Percentiles rank a stretch among this genome's conserved stretches.
phyloP scores from a whole-genome alignment of 2,329 filamentous ascomycete species.

The Lasiodiplodia hormozganensis region DNA sequence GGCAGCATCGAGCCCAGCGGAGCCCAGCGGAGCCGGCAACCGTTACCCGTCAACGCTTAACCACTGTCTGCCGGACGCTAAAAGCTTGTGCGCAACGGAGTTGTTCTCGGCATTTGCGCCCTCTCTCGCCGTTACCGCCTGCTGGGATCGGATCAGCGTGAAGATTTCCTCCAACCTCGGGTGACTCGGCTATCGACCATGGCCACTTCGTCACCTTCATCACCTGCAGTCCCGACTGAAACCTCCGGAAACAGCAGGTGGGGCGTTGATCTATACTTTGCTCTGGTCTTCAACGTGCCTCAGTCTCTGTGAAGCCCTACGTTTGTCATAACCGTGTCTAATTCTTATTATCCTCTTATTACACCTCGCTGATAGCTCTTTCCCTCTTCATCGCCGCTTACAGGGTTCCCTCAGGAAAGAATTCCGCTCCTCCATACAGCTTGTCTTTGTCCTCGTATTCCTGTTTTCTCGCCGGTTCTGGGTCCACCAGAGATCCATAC shows the following conservation, averaged over 20 bases:
- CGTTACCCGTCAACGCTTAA: constrained; percentile 12
- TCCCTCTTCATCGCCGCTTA: background rate
- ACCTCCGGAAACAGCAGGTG: background rate
- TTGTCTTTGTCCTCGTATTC: background rate
- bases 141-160: background rate
- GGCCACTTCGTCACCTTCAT: background rate
- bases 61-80: background rate
- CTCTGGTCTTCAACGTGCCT: background rate
- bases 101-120: constrained; percentile 5
- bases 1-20: background rate
- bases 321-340: too few relatives aligned
- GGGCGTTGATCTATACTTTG: constrained; percentile 1
- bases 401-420: background rate
- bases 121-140: background rate
- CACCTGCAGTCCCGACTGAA: background rate
- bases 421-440: background rate
- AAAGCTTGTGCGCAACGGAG: background rate
- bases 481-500: constrained; percentile 14
- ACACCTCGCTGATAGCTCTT: background rate
- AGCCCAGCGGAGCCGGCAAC: background rate
- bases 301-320: too few relatives aligned
- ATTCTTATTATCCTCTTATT: background rate
- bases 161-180: background rate
- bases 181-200: too few relatives aligned
- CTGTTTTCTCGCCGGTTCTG: background rate